These are phyloP conservation scores for Solanum tarapatanum DNA, from an alignment of 257 asterid species.

Conservation along the genomic window DNA sequence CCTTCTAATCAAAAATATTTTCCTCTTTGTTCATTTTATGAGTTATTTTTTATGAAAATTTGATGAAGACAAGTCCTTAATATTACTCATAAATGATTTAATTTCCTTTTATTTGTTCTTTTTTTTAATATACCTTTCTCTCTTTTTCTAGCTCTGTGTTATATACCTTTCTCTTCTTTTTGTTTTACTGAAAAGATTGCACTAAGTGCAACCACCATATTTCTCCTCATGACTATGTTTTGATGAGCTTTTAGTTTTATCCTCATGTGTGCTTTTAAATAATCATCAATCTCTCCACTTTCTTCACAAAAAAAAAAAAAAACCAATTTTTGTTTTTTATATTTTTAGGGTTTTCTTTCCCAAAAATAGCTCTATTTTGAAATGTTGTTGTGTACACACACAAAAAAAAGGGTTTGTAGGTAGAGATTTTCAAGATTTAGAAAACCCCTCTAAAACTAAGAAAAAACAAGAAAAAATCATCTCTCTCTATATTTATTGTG, in stretches of 20 bases:
- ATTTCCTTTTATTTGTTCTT: neutral
- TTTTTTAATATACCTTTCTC: neutral
- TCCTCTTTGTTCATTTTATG: neutral
- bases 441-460: neutral
- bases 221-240: neutral
- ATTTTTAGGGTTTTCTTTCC: neutral
- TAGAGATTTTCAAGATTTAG: neutral
- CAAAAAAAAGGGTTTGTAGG: neutral
- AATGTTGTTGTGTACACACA: neutral
- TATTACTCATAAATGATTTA: neutral
- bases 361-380: neutral
- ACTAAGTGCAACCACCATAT: neutral
- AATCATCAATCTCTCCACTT: neutral
- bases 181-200: neutral
- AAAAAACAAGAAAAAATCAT: neutral
- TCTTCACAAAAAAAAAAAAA: neutral
- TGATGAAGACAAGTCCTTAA: slow-evolving; percentile 42
- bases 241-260: neutral
- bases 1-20: slow-evolving; percentile 4
- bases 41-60: neutral
- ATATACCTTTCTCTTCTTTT: neutral
- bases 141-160: neutral
- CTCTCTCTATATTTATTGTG: neutral
- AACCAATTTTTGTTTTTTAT: neutral
- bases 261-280: neutral